Conservation (phyloP, 1,139 yeast genomes). For the Pichia sp. region DNA sequence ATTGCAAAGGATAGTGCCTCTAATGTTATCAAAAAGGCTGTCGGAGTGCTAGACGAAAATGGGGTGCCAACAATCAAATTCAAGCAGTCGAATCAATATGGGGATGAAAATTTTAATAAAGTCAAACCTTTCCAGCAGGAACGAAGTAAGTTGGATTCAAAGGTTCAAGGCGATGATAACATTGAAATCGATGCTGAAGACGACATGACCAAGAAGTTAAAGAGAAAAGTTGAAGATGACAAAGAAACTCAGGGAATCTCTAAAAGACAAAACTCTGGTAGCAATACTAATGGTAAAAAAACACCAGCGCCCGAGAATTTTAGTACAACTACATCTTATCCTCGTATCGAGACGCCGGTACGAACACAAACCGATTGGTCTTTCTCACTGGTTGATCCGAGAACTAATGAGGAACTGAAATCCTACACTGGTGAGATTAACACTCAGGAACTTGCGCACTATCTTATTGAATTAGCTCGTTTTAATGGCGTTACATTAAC, state of each 20-base stretch:
- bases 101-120: background rate
- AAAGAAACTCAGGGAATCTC: background rate
- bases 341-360: slow-evolving; percentile 24
- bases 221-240: background rate
- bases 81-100: slow-evolving; percentile 1
- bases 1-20: slow-evolving; percentile 61
- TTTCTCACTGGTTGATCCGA: slow-evolving; percentile 28
- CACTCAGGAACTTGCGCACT: slow-evolving; percentile 50
- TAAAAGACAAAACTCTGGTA: slow-evolving; percentile 3
- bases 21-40: slow-evolving; percentile 34
- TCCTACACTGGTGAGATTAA: slow-evolving; percentile 45
- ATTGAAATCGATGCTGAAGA: background rate
- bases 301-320: background rate
- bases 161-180: background rate
- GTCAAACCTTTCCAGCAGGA: background rate
- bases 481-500: slow-evolving; percentile 57
- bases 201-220: background rate
- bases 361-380: slow-evolving; percentile 30
- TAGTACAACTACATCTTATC: slow-evolving; percentile 9
- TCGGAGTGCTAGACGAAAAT: slow-evolving; percentile 32
- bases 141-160: background rate
- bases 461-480: slow-evolving; percentile 59
- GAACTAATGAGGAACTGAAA: slow-evolving; percentile 29
- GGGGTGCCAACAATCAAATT: slow-evolving; percentile 19
- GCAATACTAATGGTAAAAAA: background rate